Conservation (phyloP, 2,329 filamentous ascomycete genomes). For the Setomelanomma holmii region DNA sequence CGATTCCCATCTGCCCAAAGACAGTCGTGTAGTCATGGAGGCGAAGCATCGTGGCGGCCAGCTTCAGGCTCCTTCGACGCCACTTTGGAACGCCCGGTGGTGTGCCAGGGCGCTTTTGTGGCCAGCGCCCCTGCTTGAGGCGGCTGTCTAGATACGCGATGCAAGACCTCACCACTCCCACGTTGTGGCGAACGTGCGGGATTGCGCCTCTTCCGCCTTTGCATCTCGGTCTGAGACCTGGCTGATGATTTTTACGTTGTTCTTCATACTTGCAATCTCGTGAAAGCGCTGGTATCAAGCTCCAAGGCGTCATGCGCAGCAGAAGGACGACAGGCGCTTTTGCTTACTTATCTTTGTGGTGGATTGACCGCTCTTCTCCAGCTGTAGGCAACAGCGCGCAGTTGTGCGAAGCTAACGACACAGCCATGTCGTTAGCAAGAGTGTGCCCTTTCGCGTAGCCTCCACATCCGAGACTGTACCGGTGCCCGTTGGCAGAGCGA, state of each 20-base stretch:
- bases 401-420: neutral
- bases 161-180: neutral
- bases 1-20: no score
- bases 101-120: neutral
- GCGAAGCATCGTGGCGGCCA: neutral
- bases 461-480: no score
- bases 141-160: constrained; percentile 3
- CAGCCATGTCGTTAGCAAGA: neutral
- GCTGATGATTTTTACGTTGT: neutral
- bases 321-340: constrained; percentile 1
- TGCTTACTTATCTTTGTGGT: neutral
- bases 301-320: neutral
- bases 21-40: neutral
- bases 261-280: no score
- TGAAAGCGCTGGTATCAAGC: no score
- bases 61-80: neutral
- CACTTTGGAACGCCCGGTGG: neutral
- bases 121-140: constrained; percentile 1
- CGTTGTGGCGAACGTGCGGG: constrained; percentile 1
- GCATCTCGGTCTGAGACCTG: neutral
- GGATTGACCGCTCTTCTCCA: neutral
- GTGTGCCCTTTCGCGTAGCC: neutral
- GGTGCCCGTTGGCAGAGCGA: no score
- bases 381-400: neutral
- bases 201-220: constrained; percentile 1